phyloP scores from a whole-genome alignment of 257 asterid genomes.

The Buddleja alternifolia region DNA sequence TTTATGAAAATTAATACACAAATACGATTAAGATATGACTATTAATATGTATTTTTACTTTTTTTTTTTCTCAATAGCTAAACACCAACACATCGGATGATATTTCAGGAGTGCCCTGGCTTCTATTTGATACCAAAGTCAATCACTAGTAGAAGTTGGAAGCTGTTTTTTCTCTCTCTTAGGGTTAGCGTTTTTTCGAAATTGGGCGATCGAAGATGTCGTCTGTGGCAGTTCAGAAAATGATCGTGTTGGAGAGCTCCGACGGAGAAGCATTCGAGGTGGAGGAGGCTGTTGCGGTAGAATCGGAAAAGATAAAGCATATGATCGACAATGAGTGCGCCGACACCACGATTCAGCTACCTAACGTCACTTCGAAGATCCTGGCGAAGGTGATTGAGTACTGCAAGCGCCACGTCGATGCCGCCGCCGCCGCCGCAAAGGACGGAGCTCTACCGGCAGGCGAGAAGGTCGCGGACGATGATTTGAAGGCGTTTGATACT shows the following conservation, averaged over 20 bases:
- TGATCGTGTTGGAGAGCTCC: conserved; percentile 50
- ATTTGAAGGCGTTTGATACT: conserved; percentile 50
- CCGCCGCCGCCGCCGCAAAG: conserved; percentile 32
- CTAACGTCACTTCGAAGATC: conserved; percentile 64
- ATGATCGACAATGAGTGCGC: conserved; percentile 60
- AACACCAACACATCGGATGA: too few species aligned
- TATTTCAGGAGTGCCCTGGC: too few species aligned
- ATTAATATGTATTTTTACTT: too few species aligned
- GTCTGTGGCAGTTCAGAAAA: conserved; percentile 25
- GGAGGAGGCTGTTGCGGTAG: conserved; percentile 53
- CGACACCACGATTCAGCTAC: conserved; percentile 48
- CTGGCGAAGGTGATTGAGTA: conserved; percentile 63
- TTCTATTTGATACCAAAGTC: too few species aligned
- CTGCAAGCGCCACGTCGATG: conserved; percentile 59
- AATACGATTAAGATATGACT: too few species aligned
- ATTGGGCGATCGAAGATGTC: background rate
- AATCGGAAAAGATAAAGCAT: conserved; percentile 56
- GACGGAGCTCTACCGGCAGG: conserved; percentile 31
- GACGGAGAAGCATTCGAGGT: conserved; percentile 64
- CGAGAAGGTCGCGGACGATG: conserved; percentile 41
- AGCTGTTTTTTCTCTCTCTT: conserved; percentile 29
- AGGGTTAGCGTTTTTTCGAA: conserved; percentile 1
- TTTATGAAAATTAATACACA: too few species aligned
- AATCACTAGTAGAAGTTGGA: too few species aligned
- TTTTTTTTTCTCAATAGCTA: too few species aligned